Evolutionary conservation across 2,329 filamentous ascomycete genomes (phyloP).

Genomic region (Ilyonectria robusta): DNA sequence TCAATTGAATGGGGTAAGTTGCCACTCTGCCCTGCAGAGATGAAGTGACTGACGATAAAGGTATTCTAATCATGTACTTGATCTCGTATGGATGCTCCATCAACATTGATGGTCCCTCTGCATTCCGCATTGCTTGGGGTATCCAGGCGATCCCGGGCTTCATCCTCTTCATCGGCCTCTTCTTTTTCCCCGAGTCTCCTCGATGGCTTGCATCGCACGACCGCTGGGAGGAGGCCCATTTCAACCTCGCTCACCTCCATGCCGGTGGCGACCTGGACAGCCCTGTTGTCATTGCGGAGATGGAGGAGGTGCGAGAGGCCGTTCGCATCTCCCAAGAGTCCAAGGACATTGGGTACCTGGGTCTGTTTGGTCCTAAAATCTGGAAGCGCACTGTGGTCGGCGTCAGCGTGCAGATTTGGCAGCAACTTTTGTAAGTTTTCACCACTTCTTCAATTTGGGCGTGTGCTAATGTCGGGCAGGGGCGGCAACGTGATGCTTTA

Average conservation of each 20-base stretch:
- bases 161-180: conserved; percentile 69
- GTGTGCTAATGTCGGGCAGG: conserved; percentile 27
- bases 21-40: rapidly evolving
- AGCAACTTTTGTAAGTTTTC: conserved; percentile 60
- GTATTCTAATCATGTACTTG: conserved; percentile 79
- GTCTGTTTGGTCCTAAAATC: conserved; percentile 62
- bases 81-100: conserved; percentile 75
- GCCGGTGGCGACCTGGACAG: conserved; percentile 67
- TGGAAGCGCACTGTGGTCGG: conserved; percentile 67
- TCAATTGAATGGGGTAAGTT: conserved; percentile 73
- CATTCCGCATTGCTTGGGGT: conserved; percentile 76
- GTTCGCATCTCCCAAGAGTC: conserved; percentile 55
- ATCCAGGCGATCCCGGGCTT: conserved; percentile 74
- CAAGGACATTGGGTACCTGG: conserved; percentile 55
- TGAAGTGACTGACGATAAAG: conserved; percentile 49
- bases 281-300: conserved; percentile 70
- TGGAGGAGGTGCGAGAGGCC: conserved; percentile 65
- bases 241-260: conserved; percentile 70
- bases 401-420: conserved; percentile 67
- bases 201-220: conserved; percentile 75
- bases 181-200: conserved; percentile 73
- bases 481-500: conserved; percentile 71
- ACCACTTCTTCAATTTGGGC: rapidly evolving
- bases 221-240: conserved; percentile 68
- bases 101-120: conserved; percentile 64